Evolutionary conservation across 2,329 filamentous ascomycete genomes (phyloP).

Genomic region (Sporothrix brunneoviolacea): DNA sequence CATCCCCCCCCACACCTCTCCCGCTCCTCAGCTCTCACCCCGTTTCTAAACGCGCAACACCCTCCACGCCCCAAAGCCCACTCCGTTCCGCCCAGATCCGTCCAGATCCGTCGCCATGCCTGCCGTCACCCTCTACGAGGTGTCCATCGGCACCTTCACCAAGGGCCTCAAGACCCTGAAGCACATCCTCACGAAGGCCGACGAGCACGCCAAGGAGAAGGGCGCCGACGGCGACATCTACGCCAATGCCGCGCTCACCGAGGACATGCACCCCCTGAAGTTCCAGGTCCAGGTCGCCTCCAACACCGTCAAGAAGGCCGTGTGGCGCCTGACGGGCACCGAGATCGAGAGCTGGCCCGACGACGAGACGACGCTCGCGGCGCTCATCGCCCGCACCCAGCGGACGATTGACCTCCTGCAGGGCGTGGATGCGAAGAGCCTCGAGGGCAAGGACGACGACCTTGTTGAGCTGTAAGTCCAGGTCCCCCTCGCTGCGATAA

Average conservation of each 20-base stretch:
- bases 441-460: slow-evolving; percentile 23
- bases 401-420: slow-evolving; percentile 26
- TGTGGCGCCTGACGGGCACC: slow-evolving; percentile 24
- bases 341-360: slow-evolving; percentile 21
- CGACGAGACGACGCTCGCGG: slow-evolving; percentile 28
- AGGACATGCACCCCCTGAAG: slow-evolving; percentile 31
- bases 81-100: background rate
- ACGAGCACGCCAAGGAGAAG: slow-evolving; percentile 23
- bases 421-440: slow-evolving; percentile 20
- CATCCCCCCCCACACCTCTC: background rate
- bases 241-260: slow-evolving; percentile 21
- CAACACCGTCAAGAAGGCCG: slow-evolving; percentile 24
- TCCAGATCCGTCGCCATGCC: slow-evolving; percentile 25
- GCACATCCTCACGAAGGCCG: slow-evolving; percentile 27
- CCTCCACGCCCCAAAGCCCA: background rate
- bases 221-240: slow-evolving; percentile 21
- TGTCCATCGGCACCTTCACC: slow-evolving; percentile 22
- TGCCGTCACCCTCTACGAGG: slow-evolving; percentile 25
- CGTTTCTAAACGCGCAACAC: background rate
- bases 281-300: slow-evolving; percentile 30
- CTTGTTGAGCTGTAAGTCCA: slow-evolving; percentile 23
- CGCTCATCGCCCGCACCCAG: slow-evolving; percentile 25
- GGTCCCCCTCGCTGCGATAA: no score
- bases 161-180: slow-evolving; percentile 23
- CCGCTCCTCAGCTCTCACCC: background rate